Base-by-base conservation (phyloP, 345 rosid genomes). In the Capsella bursapastoris region DNA sequence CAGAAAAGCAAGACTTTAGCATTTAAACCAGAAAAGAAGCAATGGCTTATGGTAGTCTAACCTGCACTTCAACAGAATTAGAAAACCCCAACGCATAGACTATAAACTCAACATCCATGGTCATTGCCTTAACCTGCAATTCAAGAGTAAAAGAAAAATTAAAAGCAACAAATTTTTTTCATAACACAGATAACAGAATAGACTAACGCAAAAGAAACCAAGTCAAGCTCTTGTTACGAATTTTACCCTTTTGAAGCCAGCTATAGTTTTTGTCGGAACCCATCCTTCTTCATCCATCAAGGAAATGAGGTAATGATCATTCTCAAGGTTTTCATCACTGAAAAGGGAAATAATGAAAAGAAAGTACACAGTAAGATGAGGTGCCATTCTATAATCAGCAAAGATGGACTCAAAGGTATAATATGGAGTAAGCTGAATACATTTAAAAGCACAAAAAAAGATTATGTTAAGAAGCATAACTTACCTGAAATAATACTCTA, bases 401-500 rank as follows among this genome's bases (percentile, higher is more conserved):
- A 48, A 58, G 41, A 43, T 25, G 53, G 62, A 48, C 68, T 57
- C 57, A 37, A 38, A 63, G 27, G 27, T 40, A 47, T 27, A 63
- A 25, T 43, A 62, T 29, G 8, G 53, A 47, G 41, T 49, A 13
- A 40, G 12, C 40, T 66, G 22, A 57, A 40, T 9, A n/a, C 41
- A 65, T 5, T 16, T 28, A 15, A 29, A 48, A 12, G 64, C 50
- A 47, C 50, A 32, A 47, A 25, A 25, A 53, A 47, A 27, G 6
- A 22, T 49, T 45, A 47, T 8, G 52, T 49, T 35, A 18, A 60
- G 18, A 71, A 16, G 58, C 10, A 66, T 41, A 76, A 72, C 82
- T 74, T 73, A 87, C 99, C 99, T 88, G 90, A 96, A 96, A 85
- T 96, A 96, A 68, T 96, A 92, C 73, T 96, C 97, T 65, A 96